Conservation (phyloP, 2,329 filamentous ascomycete species). For the Hypoxylon sp. region DNA sequence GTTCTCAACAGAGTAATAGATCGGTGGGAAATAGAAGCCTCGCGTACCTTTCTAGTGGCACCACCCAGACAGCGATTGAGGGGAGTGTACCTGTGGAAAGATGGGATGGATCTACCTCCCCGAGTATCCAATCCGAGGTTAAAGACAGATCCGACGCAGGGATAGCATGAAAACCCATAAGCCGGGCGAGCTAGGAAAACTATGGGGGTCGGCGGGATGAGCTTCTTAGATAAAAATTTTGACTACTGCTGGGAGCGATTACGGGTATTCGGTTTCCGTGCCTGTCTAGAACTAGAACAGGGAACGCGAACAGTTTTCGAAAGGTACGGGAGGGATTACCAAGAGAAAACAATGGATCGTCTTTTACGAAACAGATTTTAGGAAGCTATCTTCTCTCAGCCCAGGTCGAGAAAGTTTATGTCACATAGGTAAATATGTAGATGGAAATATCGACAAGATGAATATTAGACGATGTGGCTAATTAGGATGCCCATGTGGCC, state of each 20-base stretch:
- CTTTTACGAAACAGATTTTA: constrained; percentile 26
- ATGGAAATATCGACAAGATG: constrained; percentile 44
- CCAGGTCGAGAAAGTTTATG: constrained; percentile 40
- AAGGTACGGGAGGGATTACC: constrained; percentile 20
- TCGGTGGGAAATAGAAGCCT: constrained; percentile 37
- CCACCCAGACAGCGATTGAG: constrained; percentile 31
- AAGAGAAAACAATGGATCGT: constrained; percentile 24
- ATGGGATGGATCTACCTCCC: constrained; percentile 36
- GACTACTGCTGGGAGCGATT: constrained; percentile 37
- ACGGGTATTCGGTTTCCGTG: constrained; percentile 32
- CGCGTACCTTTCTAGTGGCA: constrained; percentile 41
- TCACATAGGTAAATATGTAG: constrained; percentile 37
- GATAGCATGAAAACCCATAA: constrained; percentile 35
- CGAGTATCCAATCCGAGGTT: constrained; percentile 37
- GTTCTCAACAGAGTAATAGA: constrained; percentile 34
- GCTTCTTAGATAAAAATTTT: constrained; percentile 27
- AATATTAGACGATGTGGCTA: constrained; percentile 52
- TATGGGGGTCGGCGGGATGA: constrained; percentile 29
- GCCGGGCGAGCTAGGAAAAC: constrained; percentile 37
- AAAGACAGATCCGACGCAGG: constrained; percentile 38
- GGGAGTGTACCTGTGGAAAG: constrained; percentile 33
- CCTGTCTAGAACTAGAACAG: constrained; percentile 29
- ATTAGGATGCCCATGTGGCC: constrained; percentile 50
- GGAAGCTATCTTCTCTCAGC: constrained; percentile 29
- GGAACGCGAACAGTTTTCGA: constrained; percentile 29